Base-by-base conservation (phyloP, 2,329 filamentous ascomycete species). In the Colletotrichum orchidophilum region DNA sequence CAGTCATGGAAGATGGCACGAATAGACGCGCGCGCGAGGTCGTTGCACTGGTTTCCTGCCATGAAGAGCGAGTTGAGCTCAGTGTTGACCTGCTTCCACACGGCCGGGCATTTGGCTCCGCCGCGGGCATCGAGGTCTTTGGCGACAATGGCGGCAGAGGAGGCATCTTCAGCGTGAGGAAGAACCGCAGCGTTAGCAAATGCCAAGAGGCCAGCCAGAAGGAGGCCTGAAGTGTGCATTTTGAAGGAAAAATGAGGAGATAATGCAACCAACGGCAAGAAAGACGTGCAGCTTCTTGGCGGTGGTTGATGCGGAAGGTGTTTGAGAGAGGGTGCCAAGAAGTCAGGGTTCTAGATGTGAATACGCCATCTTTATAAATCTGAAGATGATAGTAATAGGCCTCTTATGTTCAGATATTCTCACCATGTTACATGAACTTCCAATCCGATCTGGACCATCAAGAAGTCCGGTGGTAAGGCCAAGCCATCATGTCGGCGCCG, bases 1-100 rank as follows among this genome's bases (percentile, higher is more conserved):
- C 84, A 83, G 70, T 86, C 85, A 74, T 87, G 84, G 75, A 86
- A 87, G 11, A 83, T 83, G 6, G 82, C 78, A 18, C 85, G 82
- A 70, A 86, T 82, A 21, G 84, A 84, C 5, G 77, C 81, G n/a
- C 84, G 81, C 0, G 83, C 84, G 18, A 80, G 69, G 12, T 78
- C 77, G 55, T 81, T 83, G 76, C 84, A 86, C 18, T 74, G 71
- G 21, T 78, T 78, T 3, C 69, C 69, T 13, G 75, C 76, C 8
- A 76, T 71, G 71, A 85, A 86, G 8, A 76, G 66, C 1, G 33
- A 31, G 27, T 75, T 77, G 77, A 86, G 79, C 18, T 82, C 78
- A 11, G 75, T 68, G 46, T 79, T 78, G 57, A 86, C 76, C 60
- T 81, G 78, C 35, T 76, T 80, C 83, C 83, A 86, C 60, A 83